Percentiles rank a stretch among this genome's conserved stretches.
Evolutionary conservation across 768 basidiomycete species (phyloP).

Genomic region (Baorangia bicolor): DNA sequence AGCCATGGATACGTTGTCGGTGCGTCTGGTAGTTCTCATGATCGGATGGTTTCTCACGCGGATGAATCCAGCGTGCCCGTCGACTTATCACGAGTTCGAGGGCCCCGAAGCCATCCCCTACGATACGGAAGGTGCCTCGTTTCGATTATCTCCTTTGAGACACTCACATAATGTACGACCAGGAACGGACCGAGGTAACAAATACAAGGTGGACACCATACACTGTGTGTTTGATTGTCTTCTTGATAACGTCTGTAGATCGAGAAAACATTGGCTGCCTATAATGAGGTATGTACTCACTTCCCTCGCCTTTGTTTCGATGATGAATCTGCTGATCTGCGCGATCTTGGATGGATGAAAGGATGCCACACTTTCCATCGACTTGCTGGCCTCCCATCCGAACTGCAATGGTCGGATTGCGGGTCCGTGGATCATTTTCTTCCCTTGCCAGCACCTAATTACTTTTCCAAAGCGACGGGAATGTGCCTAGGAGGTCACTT

Average conservation of each 20-base stretch:
- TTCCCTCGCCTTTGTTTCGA: neutral
- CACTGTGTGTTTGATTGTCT: neutral
- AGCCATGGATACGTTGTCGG: slow-evolving; percentile 85
- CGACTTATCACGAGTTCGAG: slow-evolving; percentile 90
- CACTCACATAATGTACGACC: neutral
- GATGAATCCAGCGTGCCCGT: slow-evolving; percentile 63
- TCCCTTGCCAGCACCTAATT: neutral
- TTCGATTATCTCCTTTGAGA: neutral
- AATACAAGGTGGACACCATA: slow-evolving; percentile 67
- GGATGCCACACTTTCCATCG: slow-evolving; percentile 78
- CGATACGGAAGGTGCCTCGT: slow-evolving; percentile 68
- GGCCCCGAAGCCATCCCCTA: slow-evolving; percentile 88
- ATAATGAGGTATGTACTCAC: slow-evolving; percentile 82
- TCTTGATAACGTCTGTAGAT: slow-evolving; percentile 48
- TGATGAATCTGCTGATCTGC: neutral
- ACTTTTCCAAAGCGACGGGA: slow-evolving; percentile 59
- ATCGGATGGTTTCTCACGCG: neutral
- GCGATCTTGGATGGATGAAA: slow-evolving; percentile 28
- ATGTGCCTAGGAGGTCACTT: slow-evolving; percentile 91
- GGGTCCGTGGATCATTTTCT: slow-evolving; percentile 40
- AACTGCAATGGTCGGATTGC: slow-evolving; percentile 95
- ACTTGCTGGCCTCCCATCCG: slow-evolving; percentile 64
- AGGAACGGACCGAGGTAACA: slow-evolving; percentile 92
- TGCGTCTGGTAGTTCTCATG: slow-evolving; percentile 32
- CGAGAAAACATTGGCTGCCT: slow-evolving; percentile 84